Conservation (phyloP, 176 grass and related monocot genomes). For the Oryza rufipogon region DNA sequence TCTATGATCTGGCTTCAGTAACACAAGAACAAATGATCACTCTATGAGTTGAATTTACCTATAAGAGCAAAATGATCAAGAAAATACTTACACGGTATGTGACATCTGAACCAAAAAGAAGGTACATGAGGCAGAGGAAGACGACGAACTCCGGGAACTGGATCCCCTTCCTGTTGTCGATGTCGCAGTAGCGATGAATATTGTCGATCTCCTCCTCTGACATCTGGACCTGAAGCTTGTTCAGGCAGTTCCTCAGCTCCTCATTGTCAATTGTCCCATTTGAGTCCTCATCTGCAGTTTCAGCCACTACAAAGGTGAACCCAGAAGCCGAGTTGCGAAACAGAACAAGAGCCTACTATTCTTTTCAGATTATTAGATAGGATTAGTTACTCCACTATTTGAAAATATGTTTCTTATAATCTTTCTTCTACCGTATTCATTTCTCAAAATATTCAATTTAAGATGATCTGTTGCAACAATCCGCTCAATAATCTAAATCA, state of each 20-base stretch:
- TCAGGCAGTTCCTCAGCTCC: constrained; percentile 59
- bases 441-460: no score
- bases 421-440: no score
- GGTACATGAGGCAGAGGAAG: constrained; percentile 71
- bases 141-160: constrained; percentile 73
- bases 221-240: constrained; percentile 50
- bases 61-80: not conserved
- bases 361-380: no score
- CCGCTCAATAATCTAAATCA: not conserved
- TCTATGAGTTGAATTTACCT: no score
- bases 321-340: not conserved
- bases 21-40: not conserved
- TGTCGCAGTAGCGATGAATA: constrained; percentile 64
- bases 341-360: not conserved
- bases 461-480: no score
- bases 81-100: constrained; percentile 41
- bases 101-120: constrained; percentile 51
- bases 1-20: not conserved
- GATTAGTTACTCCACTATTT: no score
- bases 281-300: constrained; percentile 57
- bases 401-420: no score
- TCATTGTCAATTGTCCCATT: constrained; percentile 65
- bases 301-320: not conserved
- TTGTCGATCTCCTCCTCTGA: constrained; percentile 46
- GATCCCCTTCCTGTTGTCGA: constrained; percentile 61